A percentile compares a stretch with the other conserved stretches of the same genome.
Evolutionary conservation across 2,329 filamentous ascomycete species (phyloP).

Genomic region (Nemania diffusa): DNA sequence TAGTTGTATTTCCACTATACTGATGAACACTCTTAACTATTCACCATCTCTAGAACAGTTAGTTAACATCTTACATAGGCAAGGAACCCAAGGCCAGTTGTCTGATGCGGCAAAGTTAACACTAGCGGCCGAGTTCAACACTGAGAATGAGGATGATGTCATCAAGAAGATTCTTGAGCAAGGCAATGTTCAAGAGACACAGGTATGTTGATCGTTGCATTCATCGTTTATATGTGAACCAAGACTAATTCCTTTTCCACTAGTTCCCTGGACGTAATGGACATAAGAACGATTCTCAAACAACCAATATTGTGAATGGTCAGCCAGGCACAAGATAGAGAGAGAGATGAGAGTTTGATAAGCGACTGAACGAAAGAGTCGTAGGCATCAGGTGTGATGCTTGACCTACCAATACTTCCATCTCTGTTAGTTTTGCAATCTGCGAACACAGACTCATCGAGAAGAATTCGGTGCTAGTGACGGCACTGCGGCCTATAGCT

Average conservation of each 20-base stretch:
- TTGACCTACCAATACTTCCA: not conserved
- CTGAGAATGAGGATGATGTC: slow-evolving; percentile 79
- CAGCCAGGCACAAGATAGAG: slow-evolving; percentile 49
- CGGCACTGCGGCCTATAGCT: not conserved
- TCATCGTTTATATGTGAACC: not conserved
- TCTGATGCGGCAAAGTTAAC: slow-evolving; percentile 79
- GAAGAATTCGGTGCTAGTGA: not conserved
- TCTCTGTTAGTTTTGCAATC: slow-evolving; percentile 1
- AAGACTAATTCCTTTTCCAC: slow-evolving; percentile 2
- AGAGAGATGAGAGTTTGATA: not conserved
- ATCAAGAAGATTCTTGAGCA: slow-evolving; percentile 83
- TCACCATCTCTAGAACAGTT: slow-evolving; percentile 23
- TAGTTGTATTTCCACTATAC: not conserved
- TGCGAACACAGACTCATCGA: not conserved
- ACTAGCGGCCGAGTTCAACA: slow-evolving; percentile 90
- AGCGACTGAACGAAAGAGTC: not conserved
- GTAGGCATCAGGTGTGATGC: not conserved
- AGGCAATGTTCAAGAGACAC: slow-evolving; percentile 72
- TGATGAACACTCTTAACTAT: not conserved
- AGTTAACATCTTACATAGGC: slow-evolving; percentile 62
- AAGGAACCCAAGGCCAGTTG: slow-evolving; percentile 83
- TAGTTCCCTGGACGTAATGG: slow-evolving; percentile 65
- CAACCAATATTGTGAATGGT: slow-evolving; percentile 56
- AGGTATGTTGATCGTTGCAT: slow-evolving; percentile 53
- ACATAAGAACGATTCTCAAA: slow-evolving; percentile 62